Percentiles rank a stretch among this genome's conserved stretches.
Evolutionary conservation across 2,329 filamentous ascomycete species (phyloP).

Genomic region (Fusarium vanettenii): DNA sequence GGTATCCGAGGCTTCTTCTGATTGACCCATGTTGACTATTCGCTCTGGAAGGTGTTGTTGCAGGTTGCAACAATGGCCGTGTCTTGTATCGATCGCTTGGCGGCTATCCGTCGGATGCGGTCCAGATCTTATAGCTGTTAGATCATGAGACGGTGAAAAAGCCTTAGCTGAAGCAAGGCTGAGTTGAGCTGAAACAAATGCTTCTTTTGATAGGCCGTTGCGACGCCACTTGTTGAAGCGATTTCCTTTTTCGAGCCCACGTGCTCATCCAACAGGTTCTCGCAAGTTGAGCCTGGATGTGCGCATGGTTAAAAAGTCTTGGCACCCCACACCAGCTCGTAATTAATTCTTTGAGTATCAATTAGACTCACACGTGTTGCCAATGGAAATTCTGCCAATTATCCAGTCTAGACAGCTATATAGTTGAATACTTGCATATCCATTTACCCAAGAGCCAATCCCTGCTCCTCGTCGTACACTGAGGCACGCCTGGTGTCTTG

Average conservation of each 20-base stretch:
- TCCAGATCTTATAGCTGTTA: background rate
- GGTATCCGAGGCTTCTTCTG: background rate
- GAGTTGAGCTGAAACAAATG: background rate
- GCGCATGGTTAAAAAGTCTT: background rate
- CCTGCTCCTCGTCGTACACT: background rate
- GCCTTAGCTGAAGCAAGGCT: background rate
- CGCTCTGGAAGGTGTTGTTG: no score
- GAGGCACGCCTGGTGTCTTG: background rate
- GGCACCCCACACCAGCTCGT: background rate
- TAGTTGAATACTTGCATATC: background rate
- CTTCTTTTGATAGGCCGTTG: background rate
- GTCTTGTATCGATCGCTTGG: background rate
- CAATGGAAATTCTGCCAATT: background rate
- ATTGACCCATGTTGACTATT: background rate
- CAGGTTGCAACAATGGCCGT: background rate
- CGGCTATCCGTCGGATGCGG: background rate
- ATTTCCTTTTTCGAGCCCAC: background rate
- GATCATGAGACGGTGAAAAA: background rate
- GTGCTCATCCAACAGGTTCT: background rate
- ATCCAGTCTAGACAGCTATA: no score
- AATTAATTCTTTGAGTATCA: background rate
- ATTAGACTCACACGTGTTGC: background rate
- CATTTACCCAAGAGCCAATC: background rate
- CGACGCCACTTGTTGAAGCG: background rate
- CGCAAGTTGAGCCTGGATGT: background rate